These are phyloP conservation scores for Fomes fomentarius DNA, from an alignment of 1,284 basidiomycete genomes.

Conservation along the genomic window DNA sequence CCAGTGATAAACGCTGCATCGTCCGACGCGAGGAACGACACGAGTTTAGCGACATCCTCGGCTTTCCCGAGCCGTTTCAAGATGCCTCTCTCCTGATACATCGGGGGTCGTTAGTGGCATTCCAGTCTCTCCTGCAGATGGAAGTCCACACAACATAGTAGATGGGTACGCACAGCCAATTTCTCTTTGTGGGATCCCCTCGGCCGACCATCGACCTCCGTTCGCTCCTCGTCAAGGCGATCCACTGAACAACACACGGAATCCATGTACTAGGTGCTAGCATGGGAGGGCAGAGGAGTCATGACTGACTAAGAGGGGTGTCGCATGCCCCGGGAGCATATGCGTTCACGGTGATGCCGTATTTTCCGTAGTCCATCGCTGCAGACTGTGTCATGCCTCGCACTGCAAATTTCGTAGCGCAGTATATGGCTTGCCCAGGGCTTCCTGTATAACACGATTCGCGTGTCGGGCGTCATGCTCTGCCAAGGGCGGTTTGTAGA, in stretches of 20 bases:
- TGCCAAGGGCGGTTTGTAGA: too few species aligned
- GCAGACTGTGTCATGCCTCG: slow-evolving; percentile 30
- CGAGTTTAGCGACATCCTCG: slow-evolving; percentile 39
- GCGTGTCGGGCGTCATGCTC: neutral
- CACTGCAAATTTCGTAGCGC: slow-evolving; percentile 33
- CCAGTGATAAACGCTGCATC: slow-evolving; percentile 25
- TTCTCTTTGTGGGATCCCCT: neutral
- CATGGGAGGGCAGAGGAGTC: too few species aligned
- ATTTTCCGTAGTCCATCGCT: slow-evolving; percentile 20
- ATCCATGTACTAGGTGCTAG: too few species aligned
- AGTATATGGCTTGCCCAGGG: slow-evolving; percentile 8
- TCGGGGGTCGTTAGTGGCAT: neutral
- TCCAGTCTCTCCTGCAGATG: too few species aligned
- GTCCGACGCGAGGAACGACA: slow-evolving; percentile 41
- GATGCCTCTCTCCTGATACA: neutral
- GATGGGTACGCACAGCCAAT: neutral
- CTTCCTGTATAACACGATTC: neutral
- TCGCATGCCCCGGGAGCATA: slow-evolving; percentile 22
- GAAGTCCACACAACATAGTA: too few species aligned
- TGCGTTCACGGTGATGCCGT: slow-evolving; percentile 24
- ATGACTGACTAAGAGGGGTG: slow-evolving; percentile 3
- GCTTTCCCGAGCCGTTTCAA: slow-evolving; percentile 30
- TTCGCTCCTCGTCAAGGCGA: neutral
- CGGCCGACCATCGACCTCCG: neutral
- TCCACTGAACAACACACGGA: too few species aligned